Base-by-base conservation (phyloP, 768 basidiomycete genomes). In the Tephrocybe sp. region DNA sequence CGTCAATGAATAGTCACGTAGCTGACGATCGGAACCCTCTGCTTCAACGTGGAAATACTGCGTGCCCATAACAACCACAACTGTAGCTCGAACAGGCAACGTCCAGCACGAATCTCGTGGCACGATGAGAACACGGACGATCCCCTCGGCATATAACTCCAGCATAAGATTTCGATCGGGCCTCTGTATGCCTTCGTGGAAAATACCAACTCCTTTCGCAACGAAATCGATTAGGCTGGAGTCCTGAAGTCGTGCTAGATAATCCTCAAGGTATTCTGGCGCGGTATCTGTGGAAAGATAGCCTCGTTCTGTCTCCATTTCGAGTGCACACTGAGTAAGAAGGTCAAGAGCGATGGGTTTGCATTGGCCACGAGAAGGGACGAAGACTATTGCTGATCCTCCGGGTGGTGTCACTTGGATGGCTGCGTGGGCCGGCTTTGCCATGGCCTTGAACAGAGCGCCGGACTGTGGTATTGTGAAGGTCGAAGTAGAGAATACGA, bases 1-100 rank as follows among this genome's bases (percentile, higher is more conserved):
- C 17, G 81, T 75, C 32, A 96, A 71, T 0, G 73, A 73, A 66
- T 98, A 98, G 64, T 94, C 93, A 38, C 78, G 77, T 44, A 96
- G 64, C 59, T 88, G 85, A 20, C 88, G 82, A 53, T 86, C 83
- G 8, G 73, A 63, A 12, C 71, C 75, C 48, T 72, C 74, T 32
- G 65, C 67, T 34, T 75, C 72, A 6, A 75, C 58, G 49, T 81
- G 73, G 21, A 85, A 66, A 66, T 91, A 96, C 66, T 99, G 97
- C 3, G 95, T 92, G 15, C 93, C 90, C 87, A 98, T 88, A 39
- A 93, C 86, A 32, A 98, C 74, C 14, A 98, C 95, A 5, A 81
- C 81, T 6, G 80, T 77, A 1, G 90, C 91, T 46, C 85, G 81
- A 15, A 94, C 81, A 17, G 95, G 93, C n/a, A 98, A 65, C 24